phyloP scores from a whole-genome alignment of 2,329 filamentous ascomycete genomes.

The Xylariaceae sp. region DNA sequence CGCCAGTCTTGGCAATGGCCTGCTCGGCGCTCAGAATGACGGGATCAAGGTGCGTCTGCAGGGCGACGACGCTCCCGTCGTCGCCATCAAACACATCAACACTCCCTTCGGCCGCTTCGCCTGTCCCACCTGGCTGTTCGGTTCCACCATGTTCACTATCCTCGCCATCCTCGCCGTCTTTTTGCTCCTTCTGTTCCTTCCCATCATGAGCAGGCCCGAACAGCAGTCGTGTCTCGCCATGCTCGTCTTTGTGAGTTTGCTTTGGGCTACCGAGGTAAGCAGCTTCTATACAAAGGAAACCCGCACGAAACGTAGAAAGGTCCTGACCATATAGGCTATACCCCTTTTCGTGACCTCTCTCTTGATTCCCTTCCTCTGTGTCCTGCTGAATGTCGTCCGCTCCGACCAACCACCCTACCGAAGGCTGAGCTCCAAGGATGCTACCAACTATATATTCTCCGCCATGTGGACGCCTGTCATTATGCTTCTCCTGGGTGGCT shows the following conservation, averaged over 20 bases:
- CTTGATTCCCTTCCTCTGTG: conserved; percentile 87
- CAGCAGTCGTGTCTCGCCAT: conserved; percentile 96
- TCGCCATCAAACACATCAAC: conserved; percentile 61
- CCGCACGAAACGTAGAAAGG: background rate
- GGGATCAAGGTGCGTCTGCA: conserved; percentile 68
- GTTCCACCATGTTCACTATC: conserved; percentile 74
- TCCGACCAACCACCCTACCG: conserved; percentile 64
- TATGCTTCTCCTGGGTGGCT: conserved; percentile 93
- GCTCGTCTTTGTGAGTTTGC: conserved; percentile 84
- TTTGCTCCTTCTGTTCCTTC: conserved; percentile 65
- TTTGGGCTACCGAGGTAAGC: conserved; percentile 92
- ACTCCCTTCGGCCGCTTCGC: conserved; percentile 77
- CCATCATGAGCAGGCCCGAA: conserved; percentile 80
- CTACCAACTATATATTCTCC: conserved; percentile 80
- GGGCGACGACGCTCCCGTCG: conserved; percentile 70
- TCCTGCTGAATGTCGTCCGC: conserved; percentile 79
- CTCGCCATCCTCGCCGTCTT: conserved; percentile 70
- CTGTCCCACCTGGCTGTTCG: conserved; percentile 79
- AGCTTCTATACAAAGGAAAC: background rate
- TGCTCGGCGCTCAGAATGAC: conserved; percentile 72
- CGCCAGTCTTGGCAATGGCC: conserved; percentile 79
- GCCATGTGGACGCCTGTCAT: conserved; percentile 99
- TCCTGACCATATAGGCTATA: conserved; percentile 60
- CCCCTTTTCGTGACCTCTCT: conserved; percentile 95
- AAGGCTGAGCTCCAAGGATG: conserved; percentile 73